Evolutionary conservation across 352 stramenopile genomes (phyloP), one percentile per base, ranked within the genome.

Genomic region (Globisporangium nunn): DNA sequence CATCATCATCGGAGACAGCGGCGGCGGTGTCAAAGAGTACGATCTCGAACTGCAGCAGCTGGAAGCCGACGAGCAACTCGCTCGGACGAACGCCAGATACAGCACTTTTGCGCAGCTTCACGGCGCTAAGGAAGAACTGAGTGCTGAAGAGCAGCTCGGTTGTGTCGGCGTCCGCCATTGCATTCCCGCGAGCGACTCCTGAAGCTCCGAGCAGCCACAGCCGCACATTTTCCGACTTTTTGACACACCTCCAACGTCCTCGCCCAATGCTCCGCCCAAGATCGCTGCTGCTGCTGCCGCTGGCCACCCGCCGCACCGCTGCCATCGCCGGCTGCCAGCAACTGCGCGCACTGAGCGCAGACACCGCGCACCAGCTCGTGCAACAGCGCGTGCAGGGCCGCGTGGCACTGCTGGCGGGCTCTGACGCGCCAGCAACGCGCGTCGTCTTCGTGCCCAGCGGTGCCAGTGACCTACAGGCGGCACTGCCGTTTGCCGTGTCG

Each of bases 401-500:
- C 15, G 44, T 91, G 14, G 72, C 67, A 37, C 63, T 87, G 31
- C 62, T 76, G 14, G 17, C 54, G 1, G 33, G 31, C 4, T 47
- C 10, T 29, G 3, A 53, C 62, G 0, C 58, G 12, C 50, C 74
- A 8, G 62, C 59, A 30, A 87, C 78, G 50, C 75, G 72, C 52
- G 76, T 91, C 29, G 50, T 91, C 40, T 88, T 91, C 44, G 64
- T 68, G 58, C 54, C 69, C 37, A 54, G 46, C 46, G 52, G 61
- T 12, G 23, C 23, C 23, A 31, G 37, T 10, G 67, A 56, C 46
- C 65, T 88, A 35, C 67, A 78, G 18, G 33, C 17, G 1, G 62
- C 66, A 31, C 68, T 94, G 64, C 78, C 84, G 2, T 92, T 92
- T 54, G 55, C 68, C 15, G 81, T 91, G 6, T 90, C 81, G 14